Conservation (phyloP, 2,329 filamentous ascomycete genomes). For the Calonectria hongkongensis region DNA sequence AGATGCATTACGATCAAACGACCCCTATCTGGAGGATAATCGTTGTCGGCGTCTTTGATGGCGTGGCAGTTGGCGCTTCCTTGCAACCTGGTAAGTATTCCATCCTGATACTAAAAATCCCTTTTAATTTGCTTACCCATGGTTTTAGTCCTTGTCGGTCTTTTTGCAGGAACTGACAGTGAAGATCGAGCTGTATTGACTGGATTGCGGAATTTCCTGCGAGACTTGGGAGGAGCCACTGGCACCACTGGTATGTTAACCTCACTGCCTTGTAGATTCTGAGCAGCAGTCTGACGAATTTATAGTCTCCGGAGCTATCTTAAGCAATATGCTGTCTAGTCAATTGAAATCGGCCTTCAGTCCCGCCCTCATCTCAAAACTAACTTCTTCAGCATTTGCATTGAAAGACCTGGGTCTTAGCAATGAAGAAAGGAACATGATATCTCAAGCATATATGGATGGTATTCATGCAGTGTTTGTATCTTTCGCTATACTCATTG, state of each 20-base stretch:
- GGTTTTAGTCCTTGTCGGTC: neutral
- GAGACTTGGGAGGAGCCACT: neutral
- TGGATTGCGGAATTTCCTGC: neutral
- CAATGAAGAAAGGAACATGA: neutral
- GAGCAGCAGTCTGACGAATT: neutral
- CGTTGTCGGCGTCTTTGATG: neutral
- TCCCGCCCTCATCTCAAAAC: neutral
- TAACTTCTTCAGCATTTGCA: neutral
- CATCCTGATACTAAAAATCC: accelerated
- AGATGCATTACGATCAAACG: constrained; percentile 4
- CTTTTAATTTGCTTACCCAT: neutral
- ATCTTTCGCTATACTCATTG: neutral
- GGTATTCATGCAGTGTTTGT: neutral
- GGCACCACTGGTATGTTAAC: neutral
- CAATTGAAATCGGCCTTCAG: neutral
- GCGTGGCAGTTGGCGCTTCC: neutral
- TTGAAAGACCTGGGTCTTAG: neutral
- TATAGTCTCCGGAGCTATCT: neutral
- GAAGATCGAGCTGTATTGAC: constrained; percentile 4
- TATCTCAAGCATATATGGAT: neutral
- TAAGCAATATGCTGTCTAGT: neutral
- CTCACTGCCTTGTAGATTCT: neutral
- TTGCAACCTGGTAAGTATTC: neutral
- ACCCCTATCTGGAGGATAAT: neutral
- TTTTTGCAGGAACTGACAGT: constrained; percentile 1